These are phyloP conservation scores for Xerocomellus amylosporus DNA, from an alignment of 768 basidiomycete genomes.

Conservation along the genomic window DNA sequence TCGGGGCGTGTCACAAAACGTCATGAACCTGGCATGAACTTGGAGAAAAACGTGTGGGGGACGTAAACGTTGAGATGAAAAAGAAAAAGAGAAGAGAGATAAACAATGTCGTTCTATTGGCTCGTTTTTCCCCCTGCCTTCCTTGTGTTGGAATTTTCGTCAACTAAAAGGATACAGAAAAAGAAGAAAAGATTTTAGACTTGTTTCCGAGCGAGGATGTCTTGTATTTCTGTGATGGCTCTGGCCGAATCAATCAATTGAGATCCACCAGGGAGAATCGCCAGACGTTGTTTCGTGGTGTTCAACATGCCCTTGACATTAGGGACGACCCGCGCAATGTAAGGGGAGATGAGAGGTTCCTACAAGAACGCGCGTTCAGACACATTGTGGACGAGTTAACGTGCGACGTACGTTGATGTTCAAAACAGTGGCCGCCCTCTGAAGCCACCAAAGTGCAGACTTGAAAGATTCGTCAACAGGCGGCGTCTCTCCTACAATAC, in stretches of 20 bases:
- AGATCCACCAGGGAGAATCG: slow-evolving; percentile 71
- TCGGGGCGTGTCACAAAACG: slow-evolving; percentile 2
- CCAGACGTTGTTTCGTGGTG: slow-evolving; percentile 75
- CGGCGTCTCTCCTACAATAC: slow-evolving; percentile 69
- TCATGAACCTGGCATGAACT: slow-evolving; percentile 31
- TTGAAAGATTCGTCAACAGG: slow-evolving; percentile 82
- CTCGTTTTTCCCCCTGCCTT: neutral
- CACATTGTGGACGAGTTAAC: neutral
- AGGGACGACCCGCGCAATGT: slow-evolving; percentile 76
- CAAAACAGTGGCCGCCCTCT: slow-evolving; percentile 66
- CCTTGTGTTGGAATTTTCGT: neutral
- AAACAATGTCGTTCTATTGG: slow-evolving; percentile 2
- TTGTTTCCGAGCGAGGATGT: slow-evolving; percentile 53
- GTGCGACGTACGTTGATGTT: slow-evolving; percentile 60
- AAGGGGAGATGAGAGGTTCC: slow-evolving; percentile 82
- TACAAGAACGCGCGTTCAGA: slow-evolving; percentile 22
- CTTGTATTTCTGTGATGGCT: slow-evolving; percentile 72
- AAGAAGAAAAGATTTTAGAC: slow-evolving; percentile 7
- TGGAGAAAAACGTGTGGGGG: neutral
- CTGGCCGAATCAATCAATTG: slow-evolving; percentile 66
- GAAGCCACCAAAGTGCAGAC: slow-evolving; percentile 82
- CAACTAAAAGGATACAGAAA: slow-evolving; percentile 1
- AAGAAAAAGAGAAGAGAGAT: neutral
- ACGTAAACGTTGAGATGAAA: slow-evolving; percentile 1
- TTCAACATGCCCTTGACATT: slow-evolving; percentile 75